Evolutionary conservation across 176 grass and related monocot genomes (phyloP).

Genomic region (Rhynchospora tenuis): DNA sequence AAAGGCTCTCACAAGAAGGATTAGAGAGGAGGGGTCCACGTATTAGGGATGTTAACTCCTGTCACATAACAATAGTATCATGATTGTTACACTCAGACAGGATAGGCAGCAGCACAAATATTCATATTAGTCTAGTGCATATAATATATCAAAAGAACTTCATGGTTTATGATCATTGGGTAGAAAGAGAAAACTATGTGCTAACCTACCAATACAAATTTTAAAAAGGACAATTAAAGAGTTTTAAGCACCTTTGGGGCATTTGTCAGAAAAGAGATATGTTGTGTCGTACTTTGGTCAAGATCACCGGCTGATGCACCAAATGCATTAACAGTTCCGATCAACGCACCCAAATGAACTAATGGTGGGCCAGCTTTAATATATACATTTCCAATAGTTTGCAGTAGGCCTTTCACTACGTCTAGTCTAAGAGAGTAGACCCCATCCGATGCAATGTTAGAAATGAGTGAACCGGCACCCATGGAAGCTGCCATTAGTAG

Average conservation of each 20-base stretch:
- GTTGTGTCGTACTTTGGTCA: constrained; percentile 33
- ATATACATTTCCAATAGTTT: constrained; percentile 58
- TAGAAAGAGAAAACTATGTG: constrained; percentile 3
- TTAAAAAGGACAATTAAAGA: background rate
- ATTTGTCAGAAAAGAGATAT: constrained; percentile 36
- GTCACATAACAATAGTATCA: constrained; percentile 24
- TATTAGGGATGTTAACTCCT: constrained; percentile 58
- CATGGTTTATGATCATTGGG: background rate
- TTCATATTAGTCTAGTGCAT: background rate
- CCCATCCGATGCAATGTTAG: constrained; percentile 63
- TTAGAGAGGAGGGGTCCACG: constrained; percentile 57
- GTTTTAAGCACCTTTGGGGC: constrained; percentile 41
- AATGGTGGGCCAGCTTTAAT: constrained; percentile 51
- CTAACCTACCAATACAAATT: constrained; percentile 11
- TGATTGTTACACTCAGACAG: constrained; percentile 20
- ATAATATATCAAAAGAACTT: background rate
- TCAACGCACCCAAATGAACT: constrained; percentile 78
- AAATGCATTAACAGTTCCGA: constrained; percentile 82
- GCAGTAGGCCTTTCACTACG: constrained; percentile 53
- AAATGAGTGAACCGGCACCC: constrained; percentile 75
- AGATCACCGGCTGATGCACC: constrained; percentile 68
- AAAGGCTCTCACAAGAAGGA: constrained; percentile 62
- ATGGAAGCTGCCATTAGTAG: constrained; percentile 73
- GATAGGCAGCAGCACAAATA: background rate
- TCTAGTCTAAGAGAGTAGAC: constrained; percentile 56